Conservation (phyloP, 495 filamentous ascomycete genomes). For the Venustampulla echinocandica region DNA sequence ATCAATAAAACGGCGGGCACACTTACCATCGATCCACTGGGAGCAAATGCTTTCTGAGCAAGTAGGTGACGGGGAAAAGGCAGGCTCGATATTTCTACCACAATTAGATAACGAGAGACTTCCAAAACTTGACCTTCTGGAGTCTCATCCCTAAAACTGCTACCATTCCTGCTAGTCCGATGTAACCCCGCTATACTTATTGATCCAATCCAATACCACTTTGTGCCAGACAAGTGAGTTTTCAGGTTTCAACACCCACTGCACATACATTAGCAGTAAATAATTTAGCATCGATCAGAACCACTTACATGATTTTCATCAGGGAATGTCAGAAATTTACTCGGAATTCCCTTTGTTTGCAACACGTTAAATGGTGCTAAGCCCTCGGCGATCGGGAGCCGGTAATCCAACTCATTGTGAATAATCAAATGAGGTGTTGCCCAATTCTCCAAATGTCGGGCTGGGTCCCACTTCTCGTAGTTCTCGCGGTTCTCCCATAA, state of each 20-base stretch:
- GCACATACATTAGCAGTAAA: conserved; percentile 9
- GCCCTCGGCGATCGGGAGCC: conserved; percentile 75
- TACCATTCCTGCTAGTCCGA: conserved; percentile 13
- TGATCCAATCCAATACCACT: conserved; percentile 85
- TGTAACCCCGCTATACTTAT: conserved; percentile 59
- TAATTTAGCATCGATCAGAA: conserved; percentile 9
- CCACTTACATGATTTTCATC: conserved; percentile 59
- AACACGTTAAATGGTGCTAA: conserved; percentile 83
- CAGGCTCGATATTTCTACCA: too few relatives aligned
- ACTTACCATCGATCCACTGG: too few relatives aligned
- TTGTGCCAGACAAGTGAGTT: conserved; percentile 86
- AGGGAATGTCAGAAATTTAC: conserved; percentile 71
- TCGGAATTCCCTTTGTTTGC: conserved; percentile 63
- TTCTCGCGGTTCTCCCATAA: conserved; percentile 63
- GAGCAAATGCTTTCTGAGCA: too few relatives aligned
- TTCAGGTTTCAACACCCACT: conserved; percentile 90
- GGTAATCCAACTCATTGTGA: conserved; percentile 87
- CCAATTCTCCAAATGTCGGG: conserved; percentile 57
- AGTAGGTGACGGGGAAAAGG: too few relatives aligned
- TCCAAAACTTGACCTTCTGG: too few relatives aligned
- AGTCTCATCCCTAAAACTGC: too few relatives aligned
- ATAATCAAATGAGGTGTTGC: conserved; percentile 69
- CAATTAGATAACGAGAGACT: too few relatives aligned
- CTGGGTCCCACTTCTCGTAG: conserved; percentile 80
- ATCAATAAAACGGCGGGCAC: too few relatives aligned